Evolutionary conservation across 768 basidiomycete species (phyloP).

Genomic region (Multifurca ochricompacta): DNA sequence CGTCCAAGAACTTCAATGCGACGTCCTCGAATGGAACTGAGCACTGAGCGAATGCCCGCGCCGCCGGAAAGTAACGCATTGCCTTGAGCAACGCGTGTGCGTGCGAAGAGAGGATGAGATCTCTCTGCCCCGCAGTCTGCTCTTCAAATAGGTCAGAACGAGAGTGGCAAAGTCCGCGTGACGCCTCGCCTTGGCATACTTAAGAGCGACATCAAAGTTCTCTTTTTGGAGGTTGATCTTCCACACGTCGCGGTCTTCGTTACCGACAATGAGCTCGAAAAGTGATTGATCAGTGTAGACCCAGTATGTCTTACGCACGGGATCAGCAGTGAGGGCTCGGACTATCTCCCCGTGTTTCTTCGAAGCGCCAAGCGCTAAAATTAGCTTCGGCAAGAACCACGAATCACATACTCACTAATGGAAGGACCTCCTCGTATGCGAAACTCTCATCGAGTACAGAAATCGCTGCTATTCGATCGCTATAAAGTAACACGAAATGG

Average conservation of each 20-base stretch:
- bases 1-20: slow-evolving; percentile 81
- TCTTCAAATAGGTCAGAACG: background rate
- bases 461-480: slow-evolving; percentile 67
- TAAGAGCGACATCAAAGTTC: slow-evolving; percentile 69
- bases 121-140: slow-evolving; percentile 82
- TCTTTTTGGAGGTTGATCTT: slow-evolving; percentile 75
- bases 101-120: slow-evolving; percentile 75
- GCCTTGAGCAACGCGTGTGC: slow-evolving; percentile 73
- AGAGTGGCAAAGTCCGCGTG: background rate
- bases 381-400: background rate
- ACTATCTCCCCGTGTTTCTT: slow-evolving; percentile 74
- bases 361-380: background rate
- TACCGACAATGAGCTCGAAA: slow-evolving; percentile 76
- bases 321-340: slow-evolving; percentile 73
- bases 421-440: slow-evolving; percentile 76
- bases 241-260: slow-evolving; percentile 96
- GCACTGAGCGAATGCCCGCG: slow-evolving; percentile 86
- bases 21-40: slow-evolving; percentile 89
- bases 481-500: slow-evolving; percentile 83
- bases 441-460: slow-evolving; percentile 74
- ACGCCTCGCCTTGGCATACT: slow-evolving; percentile 66
- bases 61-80: slow-evolving; percentile 82
- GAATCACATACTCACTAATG: slow-evolving; percentile 48
- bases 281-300: slow-evolving; percentile 83
- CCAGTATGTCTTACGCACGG: slow-evolving; percentile 88